Evolutionary conservation across 441 rosid species (phyloP).

Genomic region (Melastoma candidum): DNA sequence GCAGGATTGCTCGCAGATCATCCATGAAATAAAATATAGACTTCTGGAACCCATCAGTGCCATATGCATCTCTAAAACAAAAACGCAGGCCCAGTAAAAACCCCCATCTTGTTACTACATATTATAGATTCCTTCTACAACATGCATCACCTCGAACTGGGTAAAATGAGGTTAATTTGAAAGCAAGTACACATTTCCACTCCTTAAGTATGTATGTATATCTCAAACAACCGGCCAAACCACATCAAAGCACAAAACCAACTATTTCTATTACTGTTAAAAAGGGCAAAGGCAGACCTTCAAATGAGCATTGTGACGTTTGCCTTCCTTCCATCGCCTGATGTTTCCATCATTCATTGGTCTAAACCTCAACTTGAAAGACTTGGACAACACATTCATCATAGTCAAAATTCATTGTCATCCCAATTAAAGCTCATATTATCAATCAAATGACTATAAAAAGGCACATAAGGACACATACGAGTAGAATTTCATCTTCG

Average conservation of each 20-base stretch:
- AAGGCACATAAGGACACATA: slow-evolving; percentile 27
- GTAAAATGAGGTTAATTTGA: too few relatives aligned
- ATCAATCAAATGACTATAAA: background rate
- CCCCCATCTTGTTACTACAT: too few relatives aligned
- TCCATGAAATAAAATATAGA: too few relatives aligned
- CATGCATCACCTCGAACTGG: too few relatives aligned
- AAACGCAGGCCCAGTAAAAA: too few relatives aligned
- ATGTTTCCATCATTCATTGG: slow-evolving; percentile 68
- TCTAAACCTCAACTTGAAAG: slow-evolving; percentile 72
- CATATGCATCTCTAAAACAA: too few relatives aligned
- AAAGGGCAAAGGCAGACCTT: slow-evolving; percentile 38
- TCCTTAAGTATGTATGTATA: too few relatives aligned
- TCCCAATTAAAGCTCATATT: background rate
- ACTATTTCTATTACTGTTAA: background rate
- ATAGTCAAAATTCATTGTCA: slow-evolving; percentile 8
- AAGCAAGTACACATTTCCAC: too few relatives aligned
- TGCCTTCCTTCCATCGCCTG: slow-evolving; percentile 95
- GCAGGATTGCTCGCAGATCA: too few relatives aligned
- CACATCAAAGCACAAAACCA: background rate
- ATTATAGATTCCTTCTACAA: too few relatives aligned
- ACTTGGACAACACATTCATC: slow-evolving; percentile 31
- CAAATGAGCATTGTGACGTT: slow-evolving; percentile 85
- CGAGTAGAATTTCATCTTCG: slow-evolving; percentile 82
- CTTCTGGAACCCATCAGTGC: too few relatives aligned
- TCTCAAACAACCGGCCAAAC: background rate